phyloP scores from a whole-genome alignment of 805 yeast species.

The Candida alai region DNA sequence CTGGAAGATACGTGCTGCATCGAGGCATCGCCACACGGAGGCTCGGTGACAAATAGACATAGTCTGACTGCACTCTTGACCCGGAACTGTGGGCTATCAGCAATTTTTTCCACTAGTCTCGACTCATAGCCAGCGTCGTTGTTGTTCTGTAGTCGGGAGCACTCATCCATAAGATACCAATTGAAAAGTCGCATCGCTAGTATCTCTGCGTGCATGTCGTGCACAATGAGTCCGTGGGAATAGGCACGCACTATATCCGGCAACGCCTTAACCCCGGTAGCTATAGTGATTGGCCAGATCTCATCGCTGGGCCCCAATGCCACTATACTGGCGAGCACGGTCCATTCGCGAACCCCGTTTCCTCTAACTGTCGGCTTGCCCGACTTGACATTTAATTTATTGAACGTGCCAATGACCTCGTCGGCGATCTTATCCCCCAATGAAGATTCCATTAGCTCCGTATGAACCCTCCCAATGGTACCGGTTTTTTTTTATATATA shows the following conservation, averaged over 20 bases:
- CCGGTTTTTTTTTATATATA: too few species aligned
- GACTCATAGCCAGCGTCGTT: slow-evolving; percentile 12
- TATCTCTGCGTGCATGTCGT: slow-evolving; percentile 90
- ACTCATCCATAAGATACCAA: slow-evolving; percentile 49
- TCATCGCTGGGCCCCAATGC: slow-evolving; percentile 24
- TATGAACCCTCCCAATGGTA: too few species aligned
- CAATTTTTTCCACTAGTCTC: slow-evolving; percentile 13
- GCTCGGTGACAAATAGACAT: slow-evolving; percentile 64
- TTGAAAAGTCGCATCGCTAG: slow-evolving; percentile 71
- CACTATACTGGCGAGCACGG: slow-evolving; percentile 75
- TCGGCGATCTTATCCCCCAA: slow-evolving; percentile 21
- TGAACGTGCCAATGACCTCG: slow-evolving; percentile 26
- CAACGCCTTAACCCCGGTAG: slow-evolving; percentile 81
- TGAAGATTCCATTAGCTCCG: too few species aligned
- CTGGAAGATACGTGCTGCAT: slow-evolving; percentile 38
- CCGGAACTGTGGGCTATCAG: slow-evolving; percentile 19
- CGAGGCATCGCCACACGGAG: slow-evolving; percentile 92
- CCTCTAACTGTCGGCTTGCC: slow-evolving; percentile 63
- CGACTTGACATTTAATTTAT: slow-evolving; percentile 22
- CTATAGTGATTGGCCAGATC: slow-evolving; percentile 42
- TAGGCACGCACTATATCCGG: slow-evolving; percentile 50
- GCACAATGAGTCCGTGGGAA: slow-evolving; percentile 61
- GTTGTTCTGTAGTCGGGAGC: slow-evolving; percentile 17
- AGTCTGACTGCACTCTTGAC: slow-evolving; percentile 40
- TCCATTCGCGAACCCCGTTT: slow-evolving; percentile 75